These are phyloP conservation scores for Geranium brycei DNA, from an alignment of 345 rosid genomes.

Conservation along the genomic window DNA sequence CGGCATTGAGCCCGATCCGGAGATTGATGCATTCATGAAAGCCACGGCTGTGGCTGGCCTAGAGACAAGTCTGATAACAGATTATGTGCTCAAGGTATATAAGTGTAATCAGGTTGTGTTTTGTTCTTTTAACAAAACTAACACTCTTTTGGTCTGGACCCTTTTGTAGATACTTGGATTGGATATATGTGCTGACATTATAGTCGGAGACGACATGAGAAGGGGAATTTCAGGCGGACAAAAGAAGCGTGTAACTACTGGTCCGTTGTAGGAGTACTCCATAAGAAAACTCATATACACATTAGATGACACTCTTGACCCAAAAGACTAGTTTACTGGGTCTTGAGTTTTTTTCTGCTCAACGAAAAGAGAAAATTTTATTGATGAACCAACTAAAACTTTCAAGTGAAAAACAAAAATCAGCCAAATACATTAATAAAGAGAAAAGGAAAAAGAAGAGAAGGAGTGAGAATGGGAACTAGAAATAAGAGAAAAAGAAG, in stretches of 20 bases:
- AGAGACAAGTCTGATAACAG: constrained; percentile 32
- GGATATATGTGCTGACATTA: constrained; percentile 42
- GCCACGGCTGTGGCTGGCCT: constrained; percentile 39
- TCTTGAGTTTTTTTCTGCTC: too few species aligned
- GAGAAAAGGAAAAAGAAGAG: too few species aligned
- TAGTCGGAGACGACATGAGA: constrained; percentile 54
- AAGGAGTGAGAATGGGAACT: too few species aligned
- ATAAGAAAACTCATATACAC: too few species aligned
- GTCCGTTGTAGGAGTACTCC: constrained; percentile 6
- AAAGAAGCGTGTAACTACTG: constrained; percentile 50
- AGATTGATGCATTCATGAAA: constrained; percentile 59
- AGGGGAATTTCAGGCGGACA: constrained; percentile 61
- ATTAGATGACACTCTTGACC: too few species aligned
- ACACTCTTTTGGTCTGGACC: neutral
- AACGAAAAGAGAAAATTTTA: too few species aligned
- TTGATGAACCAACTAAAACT: too few species aligned
- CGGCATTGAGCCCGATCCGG: constrained; percentile 43
- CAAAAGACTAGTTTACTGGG: too few species aligned
- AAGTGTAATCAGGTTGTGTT: too few species aligned
- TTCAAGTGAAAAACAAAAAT: too few species aligned
- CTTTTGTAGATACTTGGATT: constrained; percentile 34
- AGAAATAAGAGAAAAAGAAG: too few species aligned
- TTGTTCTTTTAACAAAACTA: neutral
- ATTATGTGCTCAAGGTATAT: constrained; percentile 44
- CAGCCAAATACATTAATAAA: too few species aligned